Evolutionary conservation across 352 stramenopile genomes (phyloP), one percentile per base, ranked within the genome.

Genomic region (Phytophthora citricola): DNA sequence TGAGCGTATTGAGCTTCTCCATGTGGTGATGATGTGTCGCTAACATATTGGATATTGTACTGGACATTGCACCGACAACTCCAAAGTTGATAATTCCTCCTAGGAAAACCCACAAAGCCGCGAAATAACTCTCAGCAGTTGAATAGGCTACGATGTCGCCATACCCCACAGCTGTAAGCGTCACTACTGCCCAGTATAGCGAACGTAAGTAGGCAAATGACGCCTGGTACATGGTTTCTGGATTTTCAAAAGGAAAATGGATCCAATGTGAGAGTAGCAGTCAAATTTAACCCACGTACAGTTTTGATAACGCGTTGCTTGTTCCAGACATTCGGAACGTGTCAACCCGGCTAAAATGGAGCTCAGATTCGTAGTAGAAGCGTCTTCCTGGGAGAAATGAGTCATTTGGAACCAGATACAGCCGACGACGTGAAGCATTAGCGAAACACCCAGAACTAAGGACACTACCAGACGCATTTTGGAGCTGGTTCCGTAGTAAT

Each of bases 61-160:
- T 89, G 1, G 85, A 93, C 77, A 93, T 92, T 1, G 76, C 81
- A 1, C 81, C 81, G 1, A 92, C 79, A 8, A 92, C 83, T 5
- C 78, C 81, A 70, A 89, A 93, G 61, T 92, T 92, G 55, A 92
- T 93, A 43, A 92, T 81, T 0, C 78, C 79, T 3, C 79, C 81
- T 5, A 89, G 24, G 48, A 89, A 93, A 27, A 86, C 66, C 85
- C 85, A 93, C 0, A 82, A 32, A 1, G 78, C 79, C 0, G 83
- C 83, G 41, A 91, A 92, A 32, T 74, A 76, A 20, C 73, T 89
- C 50, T 93, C 85, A 5, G 63, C 63, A 3, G 83, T 92, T 15
- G 81, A 85, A 41, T 63, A 71, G 0, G 63, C 63, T 2, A 71
- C 63, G 8, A 71, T 71, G 10, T 71, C 63, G 1, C 63, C 85